Percentiles rank a stretch among this genome's conserved stretches.
These are phyloP conservation scores for Populus trichocarpa DNA, from an alignment of 441 rosid species.

Conservation along the genomic window DNA sequence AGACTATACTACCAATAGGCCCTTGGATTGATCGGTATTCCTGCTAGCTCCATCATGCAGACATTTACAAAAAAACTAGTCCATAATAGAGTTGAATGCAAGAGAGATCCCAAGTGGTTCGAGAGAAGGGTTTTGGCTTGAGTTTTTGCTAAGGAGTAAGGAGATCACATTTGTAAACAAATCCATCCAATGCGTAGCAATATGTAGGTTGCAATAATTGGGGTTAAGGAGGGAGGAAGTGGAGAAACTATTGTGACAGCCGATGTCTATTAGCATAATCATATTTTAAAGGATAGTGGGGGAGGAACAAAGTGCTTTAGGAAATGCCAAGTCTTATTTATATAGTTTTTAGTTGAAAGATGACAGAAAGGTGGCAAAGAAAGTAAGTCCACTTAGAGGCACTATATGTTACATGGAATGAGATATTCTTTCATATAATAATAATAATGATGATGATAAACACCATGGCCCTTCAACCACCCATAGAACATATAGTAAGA, in stretches of 20 bases:
- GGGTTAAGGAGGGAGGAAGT: neutral
- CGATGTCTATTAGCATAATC: neutral
- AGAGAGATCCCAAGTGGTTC: neutral
- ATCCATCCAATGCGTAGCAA: neutral
- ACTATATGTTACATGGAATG: slow-evolving; percentile 26
- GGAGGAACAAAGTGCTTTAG: slow-evolving; percentile 20
- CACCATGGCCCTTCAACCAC: slow-evolving; percentile 18
- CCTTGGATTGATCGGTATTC: too few relatives aligned
- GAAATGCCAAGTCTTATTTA: slow-evolving; percentile 3
- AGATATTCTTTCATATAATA: slow-evolving; percentile 20
- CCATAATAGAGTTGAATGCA: neutral
- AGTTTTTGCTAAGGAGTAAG: too few relatives aligned
- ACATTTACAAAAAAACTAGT: neutral
- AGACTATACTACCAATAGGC: neutral
- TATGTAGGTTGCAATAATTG: neutral
- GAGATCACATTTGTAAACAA: neutral
- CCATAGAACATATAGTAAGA: neutral
- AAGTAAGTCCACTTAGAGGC: slow-evolving; percentile 30
- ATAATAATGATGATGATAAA: slow-evolving; percentile 2
- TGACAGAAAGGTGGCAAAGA: slow-evolving; percentile 8
- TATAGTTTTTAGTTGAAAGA: neutral
- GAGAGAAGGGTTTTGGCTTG: neutral
- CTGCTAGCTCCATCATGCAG: neutral
- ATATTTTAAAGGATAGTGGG: slow-evolving; percentile 20
- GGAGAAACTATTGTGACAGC: neutral